Conservation (phyloP, 2,329 filamentous ascomycete genomes). For the Xylariaceae sp. region DNA sequence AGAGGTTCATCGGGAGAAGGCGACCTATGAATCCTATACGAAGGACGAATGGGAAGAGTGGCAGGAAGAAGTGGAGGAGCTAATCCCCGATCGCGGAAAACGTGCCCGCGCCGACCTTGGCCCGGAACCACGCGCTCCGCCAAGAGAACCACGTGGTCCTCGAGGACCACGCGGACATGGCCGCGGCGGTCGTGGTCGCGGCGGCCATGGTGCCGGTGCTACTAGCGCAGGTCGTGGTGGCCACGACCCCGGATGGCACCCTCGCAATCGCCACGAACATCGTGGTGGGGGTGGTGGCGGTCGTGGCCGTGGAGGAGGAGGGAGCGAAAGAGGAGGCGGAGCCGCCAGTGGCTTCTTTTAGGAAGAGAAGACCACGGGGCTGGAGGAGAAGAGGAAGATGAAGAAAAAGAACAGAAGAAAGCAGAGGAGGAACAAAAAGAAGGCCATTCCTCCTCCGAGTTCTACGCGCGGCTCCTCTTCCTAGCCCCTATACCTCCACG, state of each 20-base stretch:
- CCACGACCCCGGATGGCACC: slow-evolving; percentile 26
- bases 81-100: slow-evolving; percentile 32
- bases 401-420: no score
- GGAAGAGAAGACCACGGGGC: not conserved
- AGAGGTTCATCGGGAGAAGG: slow-evolving; percentile 66
- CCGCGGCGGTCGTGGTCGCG: slow-evolving; percentile 21
- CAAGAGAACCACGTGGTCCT: slow-evolving; percentile 25
- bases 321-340: slow-evolving; percentile 17
- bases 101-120: slow-evolving; percentile 25
- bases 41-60: slow-evolving; percentile 71
- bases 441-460: no score
- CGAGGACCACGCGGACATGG: slow-evolving; percentile 23
- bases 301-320: slow-evolving; percentile 6
- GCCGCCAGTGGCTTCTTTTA: slow-evolving; percentile 24
- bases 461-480: no score
- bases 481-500: no score
- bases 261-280: slow-evolving; percentile 26
- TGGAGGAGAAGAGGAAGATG: no score
- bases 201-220: not conserved
- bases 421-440: no score
- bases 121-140: slow-evolving; percentile 21
- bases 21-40: slow-evolving; percentile 62
- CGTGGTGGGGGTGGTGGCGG: slow-evolving; percentile 26
- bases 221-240: slow-evolving; percentile 19
- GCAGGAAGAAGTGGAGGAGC: slow-evolving; percentile 70